Evolutionary conservation across 331 rosid genomes (phyloP).

Genomic region (Acacia pycnantha): DNA sequence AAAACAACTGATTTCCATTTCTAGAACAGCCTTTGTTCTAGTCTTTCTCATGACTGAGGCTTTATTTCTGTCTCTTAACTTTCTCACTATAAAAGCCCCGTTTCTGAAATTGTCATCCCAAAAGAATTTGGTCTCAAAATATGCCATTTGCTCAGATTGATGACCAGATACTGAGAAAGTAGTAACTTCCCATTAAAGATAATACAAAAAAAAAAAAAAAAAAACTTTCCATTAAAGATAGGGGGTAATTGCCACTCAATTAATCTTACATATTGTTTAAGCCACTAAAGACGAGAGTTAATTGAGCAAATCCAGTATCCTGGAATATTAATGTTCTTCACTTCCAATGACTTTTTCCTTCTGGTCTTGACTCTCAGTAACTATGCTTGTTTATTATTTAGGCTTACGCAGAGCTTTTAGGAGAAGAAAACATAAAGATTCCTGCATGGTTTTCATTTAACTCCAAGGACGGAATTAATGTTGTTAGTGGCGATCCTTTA

Average conservation of each 20-base stretch:
- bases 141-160: background rate
- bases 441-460: constrained; percentile 95
- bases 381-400: constrained; percentile 35
- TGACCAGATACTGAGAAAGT: background rate
- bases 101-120: constrained; percentile 9
- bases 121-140: constrained; percentile 10
- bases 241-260: background rate
- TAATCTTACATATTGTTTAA: background rate
- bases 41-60: background rate
- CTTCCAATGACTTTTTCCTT: constrained; percentile 4
- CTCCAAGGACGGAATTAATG: constrained; percentile 90
- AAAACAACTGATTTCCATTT: constrained; percentile 8
- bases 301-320: background rate
- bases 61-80: background rate
- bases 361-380: constrained; percentile 20
- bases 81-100: background rate
- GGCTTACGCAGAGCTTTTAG: constrained; percentile 85
- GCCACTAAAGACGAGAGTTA: background rate
- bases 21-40: background rate
- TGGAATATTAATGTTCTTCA: background rate
- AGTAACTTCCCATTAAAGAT: background rate
- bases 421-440: constrained; percentile 68
- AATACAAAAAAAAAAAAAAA: too few relatives aligned
- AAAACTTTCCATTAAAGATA: background rate
- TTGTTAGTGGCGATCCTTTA: constrained; percentile 88